phyloP scores from a whole-genome alignment of 2,329 filamentous ascomycete species.

The Aspergillus ochraceoroseus region DNA sequence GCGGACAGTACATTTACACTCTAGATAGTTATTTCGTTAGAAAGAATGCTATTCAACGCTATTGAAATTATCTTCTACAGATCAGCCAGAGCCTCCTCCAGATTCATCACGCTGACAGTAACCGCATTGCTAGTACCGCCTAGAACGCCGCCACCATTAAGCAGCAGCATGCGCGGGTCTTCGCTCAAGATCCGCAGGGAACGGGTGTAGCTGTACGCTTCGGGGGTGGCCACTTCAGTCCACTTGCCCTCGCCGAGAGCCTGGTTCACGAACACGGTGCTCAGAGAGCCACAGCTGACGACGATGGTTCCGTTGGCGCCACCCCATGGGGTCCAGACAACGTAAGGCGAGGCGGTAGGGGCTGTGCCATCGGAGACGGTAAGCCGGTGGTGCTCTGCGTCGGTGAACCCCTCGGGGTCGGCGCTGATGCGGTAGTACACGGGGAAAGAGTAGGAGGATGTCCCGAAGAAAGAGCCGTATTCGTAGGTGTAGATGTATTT shows the following conservation, averaged over 20 bases:
- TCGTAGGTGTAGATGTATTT: conserved; percentile 63
- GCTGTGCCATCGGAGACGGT: conserved; percentile 43
- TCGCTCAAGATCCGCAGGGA: conserved; percentile 42
- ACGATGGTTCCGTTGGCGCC: conserved; percentile 48
- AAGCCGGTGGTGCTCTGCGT: conserved; percentile 40
- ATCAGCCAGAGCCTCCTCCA: conserved; percentile 10
- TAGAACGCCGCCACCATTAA: conserved; percentile 11
- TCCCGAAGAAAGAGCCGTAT: conserved; percentile 45
- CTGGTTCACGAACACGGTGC: conserved; percentile 48
- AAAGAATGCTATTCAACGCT: no score
- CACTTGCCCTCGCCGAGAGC: conserved; percentile 45
- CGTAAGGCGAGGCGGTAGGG: conserved; percentile 48
- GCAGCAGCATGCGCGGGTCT: conserved; percentile 12
- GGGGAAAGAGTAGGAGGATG: conserved; percentile 42
- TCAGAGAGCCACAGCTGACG: conserved; percentile 40
- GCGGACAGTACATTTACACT: no score
- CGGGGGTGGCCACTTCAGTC: conserved; percentile 43
- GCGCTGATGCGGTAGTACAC: conserved; percentile 51
- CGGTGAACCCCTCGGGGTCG: conserved; percentile 47
- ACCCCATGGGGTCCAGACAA: conserved; percentile 50
- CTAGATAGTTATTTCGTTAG: no score
- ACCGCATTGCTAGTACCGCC: conserved; percentile 8
- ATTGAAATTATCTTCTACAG: conserved; percentile 1
- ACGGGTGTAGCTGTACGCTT: conserved; percentile 45
- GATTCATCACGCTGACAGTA: conserved; percentile 11